Conservation (phyloP, 2,329 filamentous ascomycete species). For the Epicoccum nigrum region DNA sequence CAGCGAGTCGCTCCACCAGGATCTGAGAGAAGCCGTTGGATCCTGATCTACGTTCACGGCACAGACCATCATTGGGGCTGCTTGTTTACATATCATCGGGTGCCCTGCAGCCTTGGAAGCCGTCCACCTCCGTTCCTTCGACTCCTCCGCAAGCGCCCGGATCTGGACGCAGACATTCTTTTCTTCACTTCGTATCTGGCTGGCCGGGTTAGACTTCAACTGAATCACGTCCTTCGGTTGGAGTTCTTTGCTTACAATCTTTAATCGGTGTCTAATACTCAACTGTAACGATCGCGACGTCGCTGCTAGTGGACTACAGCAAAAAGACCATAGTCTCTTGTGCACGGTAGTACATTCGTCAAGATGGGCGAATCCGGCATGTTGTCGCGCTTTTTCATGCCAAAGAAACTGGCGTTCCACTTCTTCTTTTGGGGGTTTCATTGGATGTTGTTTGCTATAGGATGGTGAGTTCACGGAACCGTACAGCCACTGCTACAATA, state of each 20-base stretch:
- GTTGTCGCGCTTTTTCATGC: slow-evolving; percentile 57
- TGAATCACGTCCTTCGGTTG: slow-evolving; percentile 42
- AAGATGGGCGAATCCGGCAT: slow-evolving; percentile 23
- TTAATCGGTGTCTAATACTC: slow-evolving; percentile 44
- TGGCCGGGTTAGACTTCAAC: slow-evolving; percentile 50
- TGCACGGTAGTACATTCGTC: not conserved
- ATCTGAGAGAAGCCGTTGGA: slow-evolving; percentile 24
- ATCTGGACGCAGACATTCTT: slow-evolving; percentile 47
- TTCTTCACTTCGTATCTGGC: slow-evolving; percentile 51
- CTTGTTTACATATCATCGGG: slow-evolving; percentile 45
- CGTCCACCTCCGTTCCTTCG: slow-evolving; percentile 38
- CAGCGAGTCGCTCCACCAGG: slow-evolving; percentile 38
- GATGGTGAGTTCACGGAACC: slow-evolving; percentile 69
- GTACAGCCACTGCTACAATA: not conserved
- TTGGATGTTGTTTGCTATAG: slow-evolving; percentile 77
- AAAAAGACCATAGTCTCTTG: not conserved
- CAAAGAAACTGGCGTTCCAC: slow-evolving; percentile 78
- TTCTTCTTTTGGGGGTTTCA: slow-evolving; percentile 81
- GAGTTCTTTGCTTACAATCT: slow-evolving; percentile 38
- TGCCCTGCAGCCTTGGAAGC: slow-evolving; percentile 40
- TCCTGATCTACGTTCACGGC: slow-evolving; percentile 40
- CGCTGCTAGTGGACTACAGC: not conserved
- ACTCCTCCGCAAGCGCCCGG: slow-evolving; percentile 33
- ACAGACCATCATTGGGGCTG: slow-evolving; percentile 32
- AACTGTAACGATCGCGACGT: not conserved